These are phyloP conservation scores for Leccinellum luteum DNA, from an alignment of 768 basidiomycete genomes.

Conservation along the genomic window DNA sequence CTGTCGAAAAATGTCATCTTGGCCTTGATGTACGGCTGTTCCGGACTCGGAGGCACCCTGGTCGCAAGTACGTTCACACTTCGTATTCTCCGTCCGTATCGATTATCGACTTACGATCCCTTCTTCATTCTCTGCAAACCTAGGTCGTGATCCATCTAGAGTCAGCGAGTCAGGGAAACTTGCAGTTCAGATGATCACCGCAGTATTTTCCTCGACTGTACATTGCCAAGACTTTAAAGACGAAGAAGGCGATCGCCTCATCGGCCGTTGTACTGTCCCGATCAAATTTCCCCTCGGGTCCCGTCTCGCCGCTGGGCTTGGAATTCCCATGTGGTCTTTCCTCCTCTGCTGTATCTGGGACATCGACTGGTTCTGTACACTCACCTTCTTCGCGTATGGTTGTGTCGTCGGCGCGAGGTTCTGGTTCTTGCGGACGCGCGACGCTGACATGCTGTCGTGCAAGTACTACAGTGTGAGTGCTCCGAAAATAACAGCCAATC, in stretches of 20 bases:
- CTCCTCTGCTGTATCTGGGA: constrained; percentile 36
- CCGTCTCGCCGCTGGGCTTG: constrained; percentile 32
- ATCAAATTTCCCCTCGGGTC: constrained; percentile 41
- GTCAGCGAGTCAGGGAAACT: constrained; percentile 30
- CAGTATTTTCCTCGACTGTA: constrained; percentile 44
- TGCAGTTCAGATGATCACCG: constrained; percentile 35
- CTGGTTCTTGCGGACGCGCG: constrained; percentile 26
- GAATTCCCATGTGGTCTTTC: constrained; percentile 39
- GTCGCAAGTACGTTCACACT: constrained; percentile 31
- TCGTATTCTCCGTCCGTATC: not conserved
- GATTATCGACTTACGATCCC: not conserved
- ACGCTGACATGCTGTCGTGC: constrained; percentile 34
- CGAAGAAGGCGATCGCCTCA: constrained; percentile 39
- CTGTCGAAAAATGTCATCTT: constrained; percentile 38
- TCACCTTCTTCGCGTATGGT: constrained; percentile 31
- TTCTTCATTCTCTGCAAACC: not conserved
- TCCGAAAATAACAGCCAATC: not conserved
- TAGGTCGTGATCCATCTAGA: constrained; percentile 23
- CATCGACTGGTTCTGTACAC: constrained; percentile 25
- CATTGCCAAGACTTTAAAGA: constrained; percentile 51
- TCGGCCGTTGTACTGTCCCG: constrained; percentile 42
- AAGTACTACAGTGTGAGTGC: constrained; percentile 37
- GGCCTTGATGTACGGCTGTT: constrained; percentile 36
- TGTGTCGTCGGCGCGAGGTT: constrained; percentile 36
- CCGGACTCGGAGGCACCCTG: constrained; percentile 39